Evolutionary conservation across 2,329 filamentous ascomycete species (phyloP).

Genomic region (Sarocladiaceae sp.): DNA sequence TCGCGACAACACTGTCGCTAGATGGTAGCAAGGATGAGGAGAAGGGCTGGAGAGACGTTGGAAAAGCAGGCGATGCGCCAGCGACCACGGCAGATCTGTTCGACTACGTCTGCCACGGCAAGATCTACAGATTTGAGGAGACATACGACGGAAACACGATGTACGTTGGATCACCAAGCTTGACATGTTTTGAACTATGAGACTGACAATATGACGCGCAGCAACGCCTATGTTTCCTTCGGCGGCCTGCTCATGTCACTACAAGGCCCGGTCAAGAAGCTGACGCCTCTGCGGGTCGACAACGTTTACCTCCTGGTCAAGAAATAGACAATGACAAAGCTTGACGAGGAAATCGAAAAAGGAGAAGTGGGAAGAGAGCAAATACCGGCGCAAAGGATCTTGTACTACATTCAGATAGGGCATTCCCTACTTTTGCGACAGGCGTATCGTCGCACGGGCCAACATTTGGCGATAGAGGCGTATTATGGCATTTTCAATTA

Average conservation of each 20-base stretch:
- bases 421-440: background rate
- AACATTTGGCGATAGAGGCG: conserved; percentile 9
- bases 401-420: background rate
- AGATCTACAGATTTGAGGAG: conserved; percentile 86
- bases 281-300: conserved; percentile 87
- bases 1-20: conserved; percentile 80
- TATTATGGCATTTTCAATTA: background rate
- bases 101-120: conserved; percentile 85
- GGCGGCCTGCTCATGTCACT: conserved; percentile 87
- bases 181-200: conserved; percentile 12
- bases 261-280: conserved; percentile 92
- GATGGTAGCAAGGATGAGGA: conserved; percentile 77
- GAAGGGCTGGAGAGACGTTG: conserved; percentile 77
- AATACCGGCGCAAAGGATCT: conserved; percentile 5
- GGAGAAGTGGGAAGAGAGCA: conserved; percentile 8
- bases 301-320: conserved; percentile 91
- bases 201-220: conserved; percentile 31
- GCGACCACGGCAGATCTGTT: conserved; percentile 70
- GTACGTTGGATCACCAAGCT: conserved; percentile 44
- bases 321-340: conserved; percentile 53
- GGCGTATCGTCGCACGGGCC: background rate
- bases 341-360: background rate
- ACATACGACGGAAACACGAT: conserved; percentile 75
- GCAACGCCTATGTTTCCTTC: conserved; percentile 92
- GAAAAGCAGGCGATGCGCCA: conserved; percentile 48